Evolutionary conservation across 169 alveolate genomes (phyloP), one percentile per base, ranked within the genome.

Genomic region (Plasmodium vivax): DNA sequence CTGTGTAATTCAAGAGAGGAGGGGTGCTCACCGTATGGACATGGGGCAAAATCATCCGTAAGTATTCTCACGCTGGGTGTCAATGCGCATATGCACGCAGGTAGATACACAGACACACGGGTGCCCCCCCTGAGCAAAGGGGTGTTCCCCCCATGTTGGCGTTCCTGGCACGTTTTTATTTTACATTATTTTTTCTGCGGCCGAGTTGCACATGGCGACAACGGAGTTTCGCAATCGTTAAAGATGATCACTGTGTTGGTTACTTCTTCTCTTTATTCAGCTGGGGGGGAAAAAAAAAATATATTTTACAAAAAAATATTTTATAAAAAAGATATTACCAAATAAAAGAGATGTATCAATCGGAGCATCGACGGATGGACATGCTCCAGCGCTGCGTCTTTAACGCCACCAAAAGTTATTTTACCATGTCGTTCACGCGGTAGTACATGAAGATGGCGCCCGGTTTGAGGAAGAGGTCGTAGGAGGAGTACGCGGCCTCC

Each of bases 391-490:
- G 12, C 58, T 47, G 6, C 16, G 58, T 47, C 6, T 4, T 47
- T 0, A 2, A 10, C 12, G 58, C 6, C 58, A 47, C 58, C n/a
- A 47, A 10, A 47, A 47, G n/a, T 47, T 47, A 10, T 14, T 38
- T 72, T 84, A 84, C 93, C 74, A 71, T 73, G 34, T 84, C 84
- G 32, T 71, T 84, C 36, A 84, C 19, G 14, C 93, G 84, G 36
- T 84, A 71, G 54, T 84, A 84, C 16, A 56, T 23, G 38, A 72
- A 73, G 30, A 73, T 71, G 45, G 75, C 75, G 19, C 93, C 93
- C 6, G 93, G 93, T 43, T 85, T 85, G 30, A 85, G 58, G 8
- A 85, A 47, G 16, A 85, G 68, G 27, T 85, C 85, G 30, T 85
- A 85, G 16, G 82, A 10, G 16, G 62, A 74, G 62, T 85, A 85